Evolutionary conservation across 2,329 filamentous ascomycete species (phyloP), one percentile per base, ranked within the genome.

Genomic region (Akanthomyces muscarius): DNA sequence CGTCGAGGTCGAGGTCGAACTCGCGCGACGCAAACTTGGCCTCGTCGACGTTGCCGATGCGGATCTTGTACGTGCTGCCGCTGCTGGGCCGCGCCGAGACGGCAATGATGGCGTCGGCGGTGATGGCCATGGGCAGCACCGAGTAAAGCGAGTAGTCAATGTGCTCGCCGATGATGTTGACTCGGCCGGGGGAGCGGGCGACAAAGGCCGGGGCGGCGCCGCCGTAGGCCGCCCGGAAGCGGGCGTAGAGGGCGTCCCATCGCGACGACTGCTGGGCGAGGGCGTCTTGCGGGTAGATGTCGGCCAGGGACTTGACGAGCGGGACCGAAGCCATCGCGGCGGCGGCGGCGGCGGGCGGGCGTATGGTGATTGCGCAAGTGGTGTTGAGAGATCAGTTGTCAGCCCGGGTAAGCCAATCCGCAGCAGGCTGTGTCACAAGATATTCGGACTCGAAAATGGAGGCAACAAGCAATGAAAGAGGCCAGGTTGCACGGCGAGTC

Each of bases 141-240:
- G 95, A 89, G 81, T 98, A 99, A 23, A 99, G 86, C 16, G 92
- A 97, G 80, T 99, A 99, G 80, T 99, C 95, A 71, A 99, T 97
- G 80, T 99, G 95, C 83, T 99, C 95, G 75, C 95, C 95, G 73
- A 99, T 97, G 72, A 99, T 95, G 80, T 98, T 98, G 68, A 99
- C 95, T 68, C 95, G 86, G 65, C 95, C 95, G 1, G 95, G 95
- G 62, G 93, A 97, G 66, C 95, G 88, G 11, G 94, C 86, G 23
- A 98, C 86, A 71, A 97, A 97, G 64, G 90, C 84, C 45, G 93
- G 87, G 18, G 82, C 58, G 86, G 14, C 54, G 25, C 3, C 82
- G 68, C 86, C 88, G 76, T 94, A 96, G 48, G 78, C 79, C 63
- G 83, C 77, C 68, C 87, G 80, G 77, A 98, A 98, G 68, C 83